phyloP scores from a whole-genome alignment of 2,329 filamentous ascomycete genomes.

The Paraconiothyrium brasiliense region DNA sequence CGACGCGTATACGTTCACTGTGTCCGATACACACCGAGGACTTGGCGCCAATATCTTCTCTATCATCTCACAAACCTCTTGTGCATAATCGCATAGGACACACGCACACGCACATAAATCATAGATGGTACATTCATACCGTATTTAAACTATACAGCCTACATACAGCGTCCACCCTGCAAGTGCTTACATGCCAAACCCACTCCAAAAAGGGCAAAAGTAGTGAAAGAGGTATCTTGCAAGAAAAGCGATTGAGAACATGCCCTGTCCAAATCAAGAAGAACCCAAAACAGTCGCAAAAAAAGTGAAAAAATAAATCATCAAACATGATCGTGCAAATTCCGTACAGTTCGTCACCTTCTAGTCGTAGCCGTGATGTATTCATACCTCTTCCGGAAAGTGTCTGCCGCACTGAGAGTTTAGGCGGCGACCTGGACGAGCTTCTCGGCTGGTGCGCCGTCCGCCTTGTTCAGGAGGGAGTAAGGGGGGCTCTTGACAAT shows the following conservation, averaged over 20 bases:
- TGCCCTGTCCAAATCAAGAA: conserved; percentile 19
- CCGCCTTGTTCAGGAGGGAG: conserved; percentile 66
- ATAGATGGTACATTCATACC: neutral
- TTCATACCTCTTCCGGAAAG: neutral
- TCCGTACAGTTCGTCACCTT: conserved; percentile 19
- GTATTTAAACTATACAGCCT: neutral
- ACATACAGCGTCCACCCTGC: neutral
- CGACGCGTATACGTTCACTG: too few relatives aligned
- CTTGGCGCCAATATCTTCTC: too few relatives aligned
- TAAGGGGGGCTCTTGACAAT: conserved; percentile 86
- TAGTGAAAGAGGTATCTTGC: conserved; percentile 49
- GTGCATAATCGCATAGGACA: too few relatives aligned
- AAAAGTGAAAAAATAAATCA: conserved; percentile 21
- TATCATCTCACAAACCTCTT: too few relatives aligned
- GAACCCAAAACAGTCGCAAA: conserved; percentile 13
- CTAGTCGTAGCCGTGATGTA: conserved; percentile 9
- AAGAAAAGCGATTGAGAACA: conserved; percentile 37
- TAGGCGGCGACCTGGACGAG: conserved; percentile 51
- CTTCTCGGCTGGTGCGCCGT: conserved; percentile 46
- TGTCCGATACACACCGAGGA: too few relatives aligned
- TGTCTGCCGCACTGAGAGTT: conserved; percentile 18
- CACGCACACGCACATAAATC: neutral
- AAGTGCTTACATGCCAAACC: neutral
- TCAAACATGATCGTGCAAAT: conserved; percentile 18
- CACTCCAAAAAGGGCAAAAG: conserved; percentile 18